Percentiles rank a stretch among this genome's conserved stretches.
phyloP scores from a whole-genome alignment of 495 filamentous ascomycete genomes.

The Hyaloscypha bicolor region DNA sequence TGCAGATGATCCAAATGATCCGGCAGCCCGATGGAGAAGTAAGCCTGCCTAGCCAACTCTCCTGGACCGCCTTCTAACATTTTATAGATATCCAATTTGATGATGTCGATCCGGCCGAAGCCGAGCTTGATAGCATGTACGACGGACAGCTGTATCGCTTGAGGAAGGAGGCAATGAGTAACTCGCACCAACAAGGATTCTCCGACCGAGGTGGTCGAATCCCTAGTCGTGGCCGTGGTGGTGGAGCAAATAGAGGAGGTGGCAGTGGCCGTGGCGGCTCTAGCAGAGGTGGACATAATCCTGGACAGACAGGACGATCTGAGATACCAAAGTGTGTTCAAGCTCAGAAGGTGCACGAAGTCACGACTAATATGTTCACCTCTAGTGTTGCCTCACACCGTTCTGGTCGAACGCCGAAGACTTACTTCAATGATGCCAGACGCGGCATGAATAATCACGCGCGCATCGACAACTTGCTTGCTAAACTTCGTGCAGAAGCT shows the following conservation, averaged over 20 bases:
- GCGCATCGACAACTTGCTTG: not conserved
- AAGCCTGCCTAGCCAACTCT: not conserved
- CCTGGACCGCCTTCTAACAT: constrained; percentile 1
- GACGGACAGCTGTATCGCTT: constrained; percentile 28
- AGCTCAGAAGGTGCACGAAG: not conserved
- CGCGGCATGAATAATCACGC: not conserved
- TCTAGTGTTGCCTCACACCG: not conserved
- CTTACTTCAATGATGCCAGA: not conserved
- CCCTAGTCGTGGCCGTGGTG: not conserved
- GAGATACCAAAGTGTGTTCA: not conserved
- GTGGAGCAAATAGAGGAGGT: not conserved
- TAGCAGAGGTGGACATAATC: constrained; percentile 6
- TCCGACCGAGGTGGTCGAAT: not conserved
- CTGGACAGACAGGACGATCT: not conserved
- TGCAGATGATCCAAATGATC: not conserved
- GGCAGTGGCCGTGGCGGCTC: not conserved
- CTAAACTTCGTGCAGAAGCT: not conserved
- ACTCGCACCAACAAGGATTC: not conserved
- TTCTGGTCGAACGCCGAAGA: not conserved
- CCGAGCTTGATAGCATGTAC: constrained; percentile 21
- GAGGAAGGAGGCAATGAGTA: constrained; percentile 8
- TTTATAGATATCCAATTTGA: constrained; percentile 17
- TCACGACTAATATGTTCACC: not conserved
- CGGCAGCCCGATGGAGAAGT: constrained; percentile 24
- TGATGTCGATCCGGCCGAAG: constrained; percentile 21